These are phyloP conservation scores for Kodamaea sagamina DNA, from an alignment of 805 yeast genomes.

Conservation along the genomic window DNA sequence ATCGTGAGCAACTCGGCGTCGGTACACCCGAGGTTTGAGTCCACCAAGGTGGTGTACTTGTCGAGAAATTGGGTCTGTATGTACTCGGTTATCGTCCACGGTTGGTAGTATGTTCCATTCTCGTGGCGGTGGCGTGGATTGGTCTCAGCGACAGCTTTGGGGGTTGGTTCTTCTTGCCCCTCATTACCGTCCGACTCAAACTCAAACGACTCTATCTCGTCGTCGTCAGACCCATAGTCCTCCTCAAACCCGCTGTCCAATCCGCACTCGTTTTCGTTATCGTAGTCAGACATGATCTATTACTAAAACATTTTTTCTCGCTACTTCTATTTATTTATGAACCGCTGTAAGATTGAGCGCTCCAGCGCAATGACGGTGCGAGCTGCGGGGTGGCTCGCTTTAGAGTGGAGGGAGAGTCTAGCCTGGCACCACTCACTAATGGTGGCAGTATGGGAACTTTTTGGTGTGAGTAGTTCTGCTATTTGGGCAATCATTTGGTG, in stretches of 20 bases:
- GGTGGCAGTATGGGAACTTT: conserved; percentile 12
- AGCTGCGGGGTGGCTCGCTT: conserved; percentile 18
- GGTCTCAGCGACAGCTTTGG: neutral
- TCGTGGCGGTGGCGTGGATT: conserved; percentile 14
- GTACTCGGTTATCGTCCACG: conserved; percentile 31
- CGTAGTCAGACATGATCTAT: conserved; percentile 6
- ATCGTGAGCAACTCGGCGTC: conserved; percentile 35
- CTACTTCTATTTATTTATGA: conserved; percentile 9
- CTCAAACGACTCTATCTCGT: conserved; percentile 7
- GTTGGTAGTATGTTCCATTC: conserved; percentile 21
- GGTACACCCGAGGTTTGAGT: conserved; percentile 26
- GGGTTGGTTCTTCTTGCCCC: too few species aligned
- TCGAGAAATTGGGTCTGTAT: conserved; percentile 27
- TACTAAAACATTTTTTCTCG: conserved; percentile 7
- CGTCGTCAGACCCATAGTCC: conserved; percentile 15
- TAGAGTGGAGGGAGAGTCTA: conserved; percentile 27
- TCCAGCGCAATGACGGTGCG: conserved; percentile 27
- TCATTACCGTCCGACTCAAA: conserved; percentile 10
- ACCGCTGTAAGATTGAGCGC: conserved; percentile 24
- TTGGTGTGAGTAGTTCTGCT: conserved; percentile 8
- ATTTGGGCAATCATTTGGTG: conserved; percentile 21
- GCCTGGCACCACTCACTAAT: conserved; percentile 29
- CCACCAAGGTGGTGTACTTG: conserved; percentile 23
- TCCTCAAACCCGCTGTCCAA: conserved; percentile 21
- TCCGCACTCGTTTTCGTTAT: conserved; percentile 18